Evolutionary conservation across 169 alveolate genomes (phyloP).

Genomic region (Toxoplasma gondii): DNA sequence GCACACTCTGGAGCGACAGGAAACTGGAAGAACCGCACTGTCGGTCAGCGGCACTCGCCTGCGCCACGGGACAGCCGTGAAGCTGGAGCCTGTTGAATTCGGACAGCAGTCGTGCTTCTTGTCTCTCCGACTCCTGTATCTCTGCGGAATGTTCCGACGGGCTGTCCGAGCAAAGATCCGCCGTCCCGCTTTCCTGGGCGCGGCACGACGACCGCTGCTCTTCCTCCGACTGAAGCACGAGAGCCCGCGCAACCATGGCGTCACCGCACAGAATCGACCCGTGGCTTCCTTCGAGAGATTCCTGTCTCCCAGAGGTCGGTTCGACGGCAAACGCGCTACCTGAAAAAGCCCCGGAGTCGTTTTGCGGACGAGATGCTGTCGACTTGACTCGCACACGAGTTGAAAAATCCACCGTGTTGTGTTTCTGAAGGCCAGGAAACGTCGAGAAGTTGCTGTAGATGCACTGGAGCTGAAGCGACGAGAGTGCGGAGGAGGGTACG

Average conservation of each 20-base stretch:
- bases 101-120: constrained; percentile 10
- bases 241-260: background rate
- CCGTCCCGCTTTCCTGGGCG: background rate
- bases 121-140: background rate
- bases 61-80: background rate
- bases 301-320: no score
- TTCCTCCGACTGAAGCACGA: constrained; percentile 6
- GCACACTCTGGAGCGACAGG: background rate
- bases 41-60: background rate
- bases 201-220: background rate
- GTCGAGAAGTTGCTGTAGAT: constrained; percentile 11
- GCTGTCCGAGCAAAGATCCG: background rate
- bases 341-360: no score
- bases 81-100: constrained; percentile 5
- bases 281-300: background rate
- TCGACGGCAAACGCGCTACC: no score
- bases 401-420: constrained; percentile 7
- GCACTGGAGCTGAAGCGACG: constrained; percentile 37
- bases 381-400: constrained; percentile 27
- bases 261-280: background rate
- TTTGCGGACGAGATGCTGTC: background rate
- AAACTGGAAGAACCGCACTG: background rate
- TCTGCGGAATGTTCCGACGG: background rate
- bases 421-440: constrained; percentile 29
- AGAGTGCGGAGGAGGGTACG: constrained; percentile 37